A percentile compares a stretch with the other conserved stretches of the same genome.
phyloP scores from a whole-genome alignment of 495 filamentous ascomycete genomes.

The Penicillium odoratum region DNA sequence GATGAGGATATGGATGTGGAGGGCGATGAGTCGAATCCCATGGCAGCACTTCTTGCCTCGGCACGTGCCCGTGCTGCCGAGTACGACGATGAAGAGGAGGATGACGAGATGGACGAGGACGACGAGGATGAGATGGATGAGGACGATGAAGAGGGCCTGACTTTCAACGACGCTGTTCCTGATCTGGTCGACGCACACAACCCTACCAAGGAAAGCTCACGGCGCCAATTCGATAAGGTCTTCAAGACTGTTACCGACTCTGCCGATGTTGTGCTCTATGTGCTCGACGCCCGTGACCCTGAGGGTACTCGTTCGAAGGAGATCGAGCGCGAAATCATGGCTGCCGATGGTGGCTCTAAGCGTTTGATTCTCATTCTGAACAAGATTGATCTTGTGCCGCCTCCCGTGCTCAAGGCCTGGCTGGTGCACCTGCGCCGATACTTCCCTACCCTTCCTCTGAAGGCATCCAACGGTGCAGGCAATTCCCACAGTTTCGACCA shows the following conservation, averaged over 20 bases:
- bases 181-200: slow-evolving; percentile 33
- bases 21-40: slow-evolving; percentile 72
- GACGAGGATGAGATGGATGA: slow-evolving; percentile 61
- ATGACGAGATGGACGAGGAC: slow-evolving; percentile 54
- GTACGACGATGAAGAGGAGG: slow-evolving; percentile 63
- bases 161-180: slow-evolving; percentile 23
- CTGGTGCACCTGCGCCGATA: slow-evolving; percentile 80
- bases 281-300: slow-evolving; percentile 91
- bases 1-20: slow-evolving; percentile 55
- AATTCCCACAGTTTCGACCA: slow-evolving; percentile 94
- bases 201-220: slow-evolving; percentile 65
- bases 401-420: slow-evolving; percentile 79
- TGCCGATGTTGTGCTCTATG: slow-evolving; percentile 90
- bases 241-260: slow-evolving; percentile 92
- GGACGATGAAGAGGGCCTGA: slow-evolving; percentile 44
- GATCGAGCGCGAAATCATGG: slow-evolving; percentile 86
- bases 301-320: slow-evolving; percentile 88
- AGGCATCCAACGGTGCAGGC: slow-evolving; percentile 76
- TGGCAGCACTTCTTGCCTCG: slow-evolving; percentile 91
- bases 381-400: slow-evolving; percentile 93
- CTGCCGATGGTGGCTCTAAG: slow-evolving; percentile 78
- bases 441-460: slow-evolving; percentile 90
- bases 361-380: slow-evolving; percentile 91
- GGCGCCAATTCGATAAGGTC: slow-evolving; percentile 88
- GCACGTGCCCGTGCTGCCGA: slow-evolving; percentile 81